These are phyloP conservation scores for Echeveria elegans DNA, from an alignment of 164 flowering plant species.

Conservation along the genomic window DNA sequence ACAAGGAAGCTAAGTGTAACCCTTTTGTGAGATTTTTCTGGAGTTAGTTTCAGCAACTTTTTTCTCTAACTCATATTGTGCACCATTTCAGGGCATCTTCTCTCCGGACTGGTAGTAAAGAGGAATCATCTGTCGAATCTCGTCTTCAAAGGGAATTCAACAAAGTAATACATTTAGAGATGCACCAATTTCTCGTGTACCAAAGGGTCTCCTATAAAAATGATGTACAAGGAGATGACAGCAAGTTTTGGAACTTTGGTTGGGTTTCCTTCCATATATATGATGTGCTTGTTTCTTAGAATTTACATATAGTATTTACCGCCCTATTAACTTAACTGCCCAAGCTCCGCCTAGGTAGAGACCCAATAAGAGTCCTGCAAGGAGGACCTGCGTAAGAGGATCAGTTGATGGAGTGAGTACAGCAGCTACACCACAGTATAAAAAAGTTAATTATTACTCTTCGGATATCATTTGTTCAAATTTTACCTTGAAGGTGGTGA, in stretches of 20 bases:
- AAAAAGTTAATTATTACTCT: background rate
- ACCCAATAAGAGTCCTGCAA: constrained; percentile 83
- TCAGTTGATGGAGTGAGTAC: constrained; percentile 95
- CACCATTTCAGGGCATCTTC: background rate
- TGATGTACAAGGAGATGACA: background rate
- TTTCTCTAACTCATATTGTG: background rate
- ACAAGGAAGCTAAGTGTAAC: background rate
- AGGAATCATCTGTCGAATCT: background rate
- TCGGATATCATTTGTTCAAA: background rate
- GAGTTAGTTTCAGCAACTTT: constrained; percentile 3
- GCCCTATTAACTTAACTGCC: constrained; percentile 71
- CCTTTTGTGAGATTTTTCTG: background rate
- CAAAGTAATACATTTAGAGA: background rate
- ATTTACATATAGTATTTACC: constrained; percentile 12
- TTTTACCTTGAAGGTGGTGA: constrained; percentile 84
- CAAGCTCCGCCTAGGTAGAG: constrained; percentile 95
- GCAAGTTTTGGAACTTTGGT: background rate
- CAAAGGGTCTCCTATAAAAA: background rate
- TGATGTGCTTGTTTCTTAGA: background rate
- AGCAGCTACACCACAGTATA: constrained; percentile 70
- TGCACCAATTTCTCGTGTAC: background rate
- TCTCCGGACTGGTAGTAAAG: background rate
- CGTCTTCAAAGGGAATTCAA: background rate
- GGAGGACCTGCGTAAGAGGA: constrained; percentile 80
- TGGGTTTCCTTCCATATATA: background rate